Evolutionary conservation across 2,329 filamentous ascomycete genomes (phyloP).

Genomic region (Clonostachys rosea): DNA sequence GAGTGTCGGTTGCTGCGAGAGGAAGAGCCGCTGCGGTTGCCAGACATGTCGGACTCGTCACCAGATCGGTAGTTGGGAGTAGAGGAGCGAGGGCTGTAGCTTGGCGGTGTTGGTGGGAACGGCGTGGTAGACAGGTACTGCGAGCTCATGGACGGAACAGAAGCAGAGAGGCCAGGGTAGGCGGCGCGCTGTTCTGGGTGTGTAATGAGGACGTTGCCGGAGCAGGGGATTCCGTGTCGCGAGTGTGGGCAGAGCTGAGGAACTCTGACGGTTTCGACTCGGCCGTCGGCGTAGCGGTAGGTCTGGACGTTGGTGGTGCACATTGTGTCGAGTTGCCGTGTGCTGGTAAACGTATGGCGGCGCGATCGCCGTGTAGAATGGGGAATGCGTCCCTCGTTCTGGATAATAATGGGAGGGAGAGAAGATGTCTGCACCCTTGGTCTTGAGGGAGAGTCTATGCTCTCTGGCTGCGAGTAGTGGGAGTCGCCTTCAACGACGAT

Average conservation of each 20-base stretch:
- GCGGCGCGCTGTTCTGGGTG: slow-evolving; percentile 31
- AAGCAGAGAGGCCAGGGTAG: slow-evolving; percentile 17
- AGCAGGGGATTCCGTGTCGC: slow-evolving; percentile 33
- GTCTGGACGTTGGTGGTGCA: slow-evolving; percentile 43
- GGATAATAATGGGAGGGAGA: too few relatives aligned
- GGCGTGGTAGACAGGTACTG: slow-evolving; percentile 19
- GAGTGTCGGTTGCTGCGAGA: slow-evolving; percentile 17
- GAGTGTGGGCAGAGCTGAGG: slow-evolving; percentile 29
- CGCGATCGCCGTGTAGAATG: background rate
- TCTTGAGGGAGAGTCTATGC: too few relatives aligned
- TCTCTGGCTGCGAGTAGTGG: too few relatives aligned
- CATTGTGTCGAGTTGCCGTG: slow-evolving; percentile 31
- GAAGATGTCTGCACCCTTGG: too few relatives aligned
- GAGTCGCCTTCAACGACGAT: too few relatives aligned
- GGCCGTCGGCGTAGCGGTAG: slow-evolving; percentile 41
- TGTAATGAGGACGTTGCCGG: slow-evolving; percentile 30
- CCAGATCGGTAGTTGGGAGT: slow-evolving; percentile 26
- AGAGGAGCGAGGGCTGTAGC: slow-evolving; percentile 20
- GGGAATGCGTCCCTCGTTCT: background rate
- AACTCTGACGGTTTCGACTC: slow-evolving; percentile 19
- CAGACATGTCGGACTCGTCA: slow-evolving; percentile 28
- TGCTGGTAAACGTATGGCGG: slow-evolving; percentile 3
- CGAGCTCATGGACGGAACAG: slow-evolving; percentile 17
- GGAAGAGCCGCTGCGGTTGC: slow-evolving; percentile 17
- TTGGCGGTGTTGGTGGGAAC: slow-evolving; percentile 32